Evolutionary conservation across 345 rosid genomes (phyloP).

Genomic region (Pistacia atlantica): DNA sequence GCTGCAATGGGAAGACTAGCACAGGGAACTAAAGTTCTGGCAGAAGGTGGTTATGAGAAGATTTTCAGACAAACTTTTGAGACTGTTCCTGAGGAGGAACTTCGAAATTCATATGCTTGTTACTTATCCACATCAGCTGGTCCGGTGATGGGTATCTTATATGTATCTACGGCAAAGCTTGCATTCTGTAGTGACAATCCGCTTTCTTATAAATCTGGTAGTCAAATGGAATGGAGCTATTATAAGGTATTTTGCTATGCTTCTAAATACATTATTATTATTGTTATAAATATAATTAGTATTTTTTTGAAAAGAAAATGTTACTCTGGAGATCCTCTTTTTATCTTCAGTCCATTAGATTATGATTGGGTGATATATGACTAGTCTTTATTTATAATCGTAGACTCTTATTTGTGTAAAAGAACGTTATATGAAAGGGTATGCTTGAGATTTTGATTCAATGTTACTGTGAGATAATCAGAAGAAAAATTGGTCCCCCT

Average conservation of each 20-base stretch:
- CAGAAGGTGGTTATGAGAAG: slow-evolving; percentile 85
- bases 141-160: slow-evolving; percentile 79
- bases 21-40: slow-evolving; percentile 74
- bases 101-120: slow-evolving; percentile 66
- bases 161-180: slow-evolving; percentile 68
- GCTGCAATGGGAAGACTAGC: slow-evolving; percentile 89
- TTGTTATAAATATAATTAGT: no score
- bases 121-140: slow-evolving; percentile 86
- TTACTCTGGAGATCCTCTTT: background rate
- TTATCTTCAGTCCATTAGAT: background rate
- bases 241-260: slow-evolving; percentile 52
- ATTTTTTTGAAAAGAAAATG: slow-evolving; percentile 12
- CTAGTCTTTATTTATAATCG: background rate
- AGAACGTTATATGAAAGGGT: background rate
- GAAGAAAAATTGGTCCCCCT: background rate
- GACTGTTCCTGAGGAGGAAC: slow-evolving; percentile 68
- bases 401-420: background rate
- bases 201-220: slow-evolving; percentile 62
- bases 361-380: background rate
- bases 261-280: slow-evolving; percentile 1
- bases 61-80: slow-evolving; percentile 74
- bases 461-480: background rate
- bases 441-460: background rate
- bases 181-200: slow-evolving; percentile 79
- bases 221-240: slow-evolving; percentile 74